Base-by-base conservation (phyloP, 2,329 filamentous ascomycete species). In the Alternaria burnsii region DNA sequence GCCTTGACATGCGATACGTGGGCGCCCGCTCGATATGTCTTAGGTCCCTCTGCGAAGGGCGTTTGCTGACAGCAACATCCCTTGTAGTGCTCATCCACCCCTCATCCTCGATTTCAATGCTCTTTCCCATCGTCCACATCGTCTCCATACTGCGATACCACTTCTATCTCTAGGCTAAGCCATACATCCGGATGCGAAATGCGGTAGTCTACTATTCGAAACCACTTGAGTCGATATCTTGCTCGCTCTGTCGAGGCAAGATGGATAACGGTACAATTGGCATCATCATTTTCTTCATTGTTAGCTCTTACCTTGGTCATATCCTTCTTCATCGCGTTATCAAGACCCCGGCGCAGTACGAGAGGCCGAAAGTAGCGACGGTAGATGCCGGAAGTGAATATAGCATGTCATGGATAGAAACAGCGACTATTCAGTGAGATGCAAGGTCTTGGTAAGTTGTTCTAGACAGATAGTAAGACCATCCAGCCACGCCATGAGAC, bases 341-440 rank as follows among this genome's bases (percentile, higher is more conserved):
- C 41, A 61, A 57, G 48, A 64, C 53, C 40, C 66, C 59, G 2
- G 62, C 66, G 38, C 56, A 64, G 52, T 67, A 69, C 22, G n/a
- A 46, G 12, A 55, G 52, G 18, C 30, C 46, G 14, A n/a, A 20
- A 9, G 32, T 9, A 18, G 20, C 14, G 6, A 22, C 14, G 11
- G 18, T 4, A 8, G 14, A 12, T 16, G 10, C 20, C 7, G 26
- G 14, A 5, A n/a, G 4, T 12, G 28, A 28, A 32, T 3, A 22
- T n/a, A 14, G 40, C 14, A 51, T 12, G n/a, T n/a, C 32, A 42
- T 42, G 20, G 20, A 42, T 24, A 42, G 40, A 24, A 24, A 20
- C 18, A 42, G 12, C 20, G 14, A 24, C 7, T 12, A 16, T 42
- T 42, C 4, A 12, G 11, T 42, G 5, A 24, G 24, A 18, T 12